Evolutionary conservation across 2,329 filamentous ascomycete species (phyloP).

Genomic region (Hysterium pulicare): DNA sequence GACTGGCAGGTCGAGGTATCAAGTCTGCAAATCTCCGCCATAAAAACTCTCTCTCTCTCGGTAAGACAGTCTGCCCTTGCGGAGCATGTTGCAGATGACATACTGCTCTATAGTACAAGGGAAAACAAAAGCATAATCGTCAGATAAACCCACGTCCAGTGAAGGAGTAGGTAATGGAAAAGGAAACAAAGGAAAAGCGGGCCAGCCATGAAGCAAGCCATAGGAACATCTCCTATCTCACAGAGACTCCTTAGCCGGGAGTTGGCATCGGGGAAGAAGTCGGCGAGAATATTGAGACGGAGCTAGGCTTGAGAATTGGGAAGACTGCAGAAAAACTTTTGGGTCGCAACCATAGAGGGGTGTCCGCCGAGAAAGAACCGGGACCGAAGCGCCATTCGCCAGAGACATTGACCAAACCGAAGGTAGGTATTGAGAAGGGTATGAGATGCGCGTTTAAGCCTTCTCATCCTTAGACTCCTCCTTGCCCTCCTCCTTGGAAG

Average conservation of each 20-base stretch:
- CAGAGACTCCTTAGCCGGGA: no score
- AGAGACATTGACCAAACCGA: conserved; percentile 22
- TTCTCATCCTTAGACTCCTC: conserved; percentile 49
- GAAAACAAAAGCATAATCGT: neutral
- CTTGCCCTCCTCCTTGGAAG: conserved; percentile 35
- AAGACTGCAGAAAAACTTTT: conserved; percentile 34
- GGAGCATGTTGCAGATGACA: neutral
- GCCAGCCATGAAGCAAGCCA: conserved; percentile 13
- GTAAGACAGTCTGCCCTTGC: no score
- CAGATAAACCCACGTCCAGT: conserved; percentile 18
- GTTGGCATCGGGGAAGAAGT: conserved; percentile 1
- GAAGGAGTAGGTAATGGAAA: conserved; percentile 28
- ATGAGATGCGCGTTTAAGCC: conserved; percentile 35
- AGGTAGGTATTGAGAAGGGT: conserved; percentile 13
- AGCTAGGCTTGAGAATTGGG: conserved; percentile 10
- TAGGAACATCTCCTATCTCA: conserved; percentile 5
- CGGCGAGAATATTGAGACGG: conserved; percentile 5
- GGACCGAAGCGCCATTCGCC: conserved; percentile 38
- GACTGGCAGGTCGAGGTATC: neutral
- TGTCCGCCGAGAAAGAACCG: conserved; percentile 24
- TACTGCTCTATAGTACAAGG: conserved; percentile 5
- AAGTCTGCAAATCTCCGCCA: neutral
- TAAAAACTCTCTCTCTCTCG: neutral
- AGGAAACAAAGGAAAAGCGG: no score
- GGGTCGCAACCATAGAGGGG: conserved; percentile 28